phyloP scores from a whole-genome alignment of 192 early-diverging fungal species.

The Helicostylum pulchrum region DNA sequence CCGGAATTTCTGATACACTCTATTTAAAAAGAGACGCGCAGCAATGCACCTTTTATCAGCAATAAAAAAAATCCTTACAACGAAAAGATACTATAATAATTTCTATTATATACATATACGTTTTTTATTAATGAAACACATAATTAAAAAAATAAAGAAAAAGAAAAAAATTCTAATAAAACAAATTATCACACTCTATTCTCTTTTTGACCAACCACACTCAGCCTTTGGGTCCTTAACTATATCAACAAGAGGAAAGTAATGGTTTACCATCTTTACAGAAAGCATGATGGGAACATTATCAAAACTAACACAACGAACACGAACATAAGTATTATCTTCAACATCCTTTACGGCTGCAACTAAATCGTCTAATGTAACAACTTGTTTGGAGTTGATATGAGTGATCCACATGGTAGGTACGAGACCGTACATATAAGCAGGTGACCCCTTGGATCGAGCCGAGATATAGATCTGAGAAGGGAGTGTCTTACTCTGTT shows the following conservation, averaged over 20 bases:
- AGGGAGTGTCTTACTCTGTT: conserved; percentile 62
- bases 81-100: too few relatives aligned
- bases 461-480: conserved; percentile 62
- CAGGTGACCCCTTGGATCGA: conserved; percentile 56
- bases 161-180: too few relatives aligned
- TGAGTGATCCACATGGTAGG: conserved; percentile 76
- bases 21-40: too few relatives aligned
- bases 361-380: conserved; percentile 62
- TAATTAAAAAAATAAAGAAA: too few relatives aligned
- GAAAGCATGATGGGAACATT: conserved; percentile 69
- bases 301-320: conserved; percentile 77
- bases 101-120: too few relatives aligned
- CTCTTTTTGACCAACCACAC: conserved; percentile 38
- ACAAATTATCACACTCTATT: background rate
- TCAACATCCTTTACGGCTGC: conserved; percentile 48
- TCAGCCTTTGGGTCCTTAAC: conserved; percentile 30
- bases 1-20: too few relatives aligned
- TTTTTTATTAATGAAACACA: too few relatives aligned
- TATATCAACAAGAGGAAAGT: conserved; percentile 45
- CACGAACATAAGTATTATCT: conserved; percentile 67
- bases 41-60: too few relatives aligned
- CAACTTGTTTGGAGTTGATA: conserved; percentile 57
- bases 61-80: too few relatives aligned
- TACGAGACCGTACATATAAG: conserved; percentile 60
- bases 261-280: conserved; percentile 69